These are phyloP conservation scores for Dactylellina haptotyla DNA, from an alignment of 2,329 filamentous ascomycete species.

Conservation along the genomic window DNA sequence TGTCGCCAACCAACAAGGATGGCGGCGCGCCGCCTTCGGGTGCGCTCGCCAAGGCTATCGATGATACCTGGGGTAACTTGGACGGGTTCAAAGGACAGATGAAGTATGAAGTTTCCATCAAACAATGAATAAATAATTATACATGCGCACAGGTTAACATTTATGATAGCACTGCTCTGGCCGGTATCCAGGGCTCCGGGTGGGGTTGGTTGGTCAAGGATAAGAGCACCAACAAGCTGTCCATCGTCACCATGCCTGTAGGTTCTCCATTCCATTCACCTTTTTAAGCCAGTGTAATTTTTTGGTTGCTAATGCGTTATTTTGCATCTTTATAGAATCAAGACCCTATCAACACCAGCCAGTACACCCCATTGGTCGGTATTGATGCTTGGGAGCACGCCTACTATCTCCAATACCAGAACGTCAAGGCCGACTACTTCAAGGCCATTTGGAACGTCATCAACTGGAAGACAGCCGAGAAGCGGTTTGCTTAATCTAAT, in stretches of 20 bases:
- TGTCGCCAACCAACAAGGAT: slow-evolving; percentile 73
- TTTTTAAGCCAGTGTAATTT: neutral
- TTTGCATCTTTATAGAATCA: slow-evolving; percentile 70
- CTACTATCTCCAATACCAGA: slow-evolving; percentile 95
- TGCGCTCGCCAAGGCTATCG: slow-evolving; percentile 62
- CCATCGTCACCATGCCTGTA: slow-evolving; percentile 75
- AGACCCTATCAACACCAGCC: slow-evolving; percentile 81
- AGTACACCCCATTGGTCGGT: slow-evolving; percentile 82
- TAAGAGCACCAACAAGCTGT: slow-evolving; percentile 67
- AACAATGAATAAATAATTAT: neutral
- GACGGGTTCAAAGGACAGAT: slow-evolving; percentile 69
- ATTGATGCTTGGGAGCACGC: slow-evolving; percentile 97
- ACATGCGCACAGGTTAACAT: neutral
- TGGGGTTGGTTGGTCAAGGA: slow-evolving; percentile 71
- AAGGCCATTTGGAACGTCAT: slow-evolving; percentile 91
- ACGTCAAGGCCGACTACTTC: slow-evolving; percentile 97
- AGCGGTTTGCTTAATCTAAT: slow-evolving; percentile 48
- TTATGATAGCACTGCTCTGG: slow-evolving; percentile 64
- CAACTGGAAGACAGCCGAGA: slow-evolving; percentile 87
- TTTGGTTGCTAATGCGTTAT: neutral
- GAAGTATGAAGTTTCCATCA: slow-evolving; percentile 60
- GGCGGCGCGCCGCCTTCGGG: slow-evolving; percentile 70
- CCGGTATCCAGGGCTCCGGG: slow-evolving; percentile 70
- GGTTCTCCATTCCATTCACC: slow-evolving; percentile 57
- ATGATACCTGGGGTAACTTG: slow-evolving; percentile 65